Base-by-base conservation (phyloP, 768 basidiomycete species). In the Clitopilus hobsonii region DNA sequence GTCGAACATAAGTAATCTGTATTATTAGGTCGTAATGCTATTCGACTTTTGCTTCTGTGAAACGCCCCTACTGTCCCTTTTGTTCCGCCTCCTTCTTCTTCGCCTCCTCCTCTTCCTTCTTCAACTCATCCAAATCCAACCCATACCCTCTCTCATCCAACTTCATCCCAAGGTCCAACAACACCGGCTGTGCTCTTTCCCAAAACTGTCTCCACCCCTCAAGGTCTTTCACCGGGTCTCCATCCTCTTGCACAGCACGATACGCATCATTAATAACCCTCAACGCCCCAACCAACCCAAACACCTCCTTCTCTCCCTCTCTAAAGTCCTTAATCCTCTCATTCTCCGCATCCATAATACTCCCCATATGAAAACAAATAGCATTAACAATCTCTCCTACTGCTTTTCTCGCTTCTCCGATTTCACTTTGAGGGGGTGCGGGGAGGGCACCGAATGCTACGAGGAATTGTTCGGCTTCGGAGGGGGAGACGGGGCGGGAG, bases 61-160 rank as follows among this genome's bases (percentile, higher is more conserved):
- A n/a, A n/a, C n/a, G n/a, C n/a, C n/a, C n/a, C n/a, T n/a, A n/a
- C n/a, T n/a, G n/a, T n/a, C n/a, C n/a, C 32, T 36, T 36, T 36
- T 36, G 32, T n/a, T n/a, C 32, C 3, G 32, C 32, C 4, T 11
- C 32, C 32, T 36, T 36, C 10, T 11, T n/a, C 32, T n/a, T 36
- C 32, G 32, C 32, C 10, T 36, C 32, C 13, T 36, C 32, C 32
- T 36, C 32, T n/a, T 36, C 32, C 32, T 11, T 36, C 32, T 36
- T 36, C 32, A 36, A 36, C 47, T 63, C 59, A 13, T 66, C 60
- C 38, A 57, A 51, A n/a, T 62, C 59, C 28, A 64, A 49, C 20
- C 67, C 67, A 54, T 60, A 66, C 22, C 66, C 67, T 18, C 54
- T 56, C 49, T 68, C 62, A 30, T 67, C 62, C 38, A 68, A 50